Evolutionary conservation across 192 early-diverging fungal species (phyloP).

Genomic region (Coemansia sp.): DNA sequence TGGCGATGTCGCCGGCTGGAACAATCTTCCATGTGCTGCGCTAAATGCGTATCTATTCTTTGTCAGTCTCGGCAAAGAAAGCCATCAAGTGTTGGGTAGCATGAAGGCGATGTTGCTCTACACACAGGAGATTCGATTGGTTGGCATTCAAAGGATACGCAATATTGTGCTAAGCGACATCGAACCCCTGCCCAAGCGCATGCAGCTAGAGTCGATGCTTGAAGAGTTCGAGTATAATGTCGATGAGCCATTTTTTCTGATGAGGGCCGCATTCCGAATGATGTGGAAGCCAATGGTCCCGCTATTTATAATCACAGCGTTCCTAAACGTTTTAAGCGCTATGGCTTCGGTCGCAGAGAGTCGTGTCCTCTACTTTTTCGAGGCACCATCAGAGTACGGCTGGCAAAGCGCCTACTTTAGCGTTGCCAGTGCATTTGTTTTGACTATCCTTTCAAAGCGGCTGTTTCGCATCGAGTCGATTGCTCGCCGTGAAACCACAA

Average conservation of each 20-base stretch:
- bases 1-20: background rate
- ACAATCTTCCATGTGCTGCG: background rate
- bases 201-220: constrained; percentile 6
- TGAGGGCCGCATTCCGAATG: constrained; percentile 39
- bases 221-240: constrained; percentile 35
- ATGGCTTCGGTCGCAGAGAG: background rate
- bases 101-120: constrained; percentile 11
- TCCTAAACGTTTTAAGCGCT: constrained; percentile 3
- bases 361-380: constrained; percentile 26
- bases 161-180: constrained; percentile 24
- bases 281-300: constrained; percentile 42
- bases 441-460: constrained; percentile 11
- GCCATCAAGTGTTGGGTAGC: background rate
- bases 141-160: constrained; percentile 20
- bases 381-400: constrained; percentile 6
- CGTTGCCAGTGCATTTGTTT: background rate
- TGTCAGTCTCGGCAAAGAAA: constrained; percentile 10
- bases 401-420: constrained; percentile 20
- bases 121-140: constrained; percentile 25
- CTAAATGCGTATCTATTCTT: constrained; percentile 11
- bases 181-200: constrained; percentile 24
- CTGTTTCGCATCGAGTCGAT: background rate
- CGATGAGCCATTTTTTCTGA: constrained; percentile 33
- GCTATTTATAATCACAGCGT: constrained; percentile 4
- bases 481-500: background rate